Conservation (phyloP, 2,329 filamentous ascomycete species). For the Cryphonectria parasitica region DNA sequence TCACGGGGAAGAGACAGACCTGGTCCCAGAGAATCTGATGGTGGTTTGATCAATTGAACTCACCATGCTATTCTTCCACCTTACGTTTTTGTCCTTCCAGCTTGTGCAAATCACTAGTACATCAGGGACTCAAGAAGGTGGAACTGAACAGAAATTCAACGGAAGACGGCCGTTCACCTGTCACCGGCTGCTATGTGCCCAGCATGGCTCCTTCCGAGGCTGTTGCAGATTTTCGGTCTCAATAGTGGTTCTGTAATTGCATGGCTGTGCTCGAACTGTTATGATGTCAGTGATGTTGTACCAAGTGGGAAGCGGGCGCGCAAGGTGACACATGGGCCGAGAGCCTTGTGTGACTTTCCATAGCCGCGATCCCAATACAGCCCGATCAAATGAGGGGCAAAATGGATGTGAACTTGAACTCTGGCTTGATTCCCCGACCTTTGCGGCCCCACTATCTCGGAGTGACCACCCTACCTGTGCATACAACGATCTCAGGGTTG, state of each 20-base stretch:
- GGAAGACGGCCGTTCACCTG: not conserved
- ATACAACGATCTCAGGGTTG: slow-evolving; percentile 21
- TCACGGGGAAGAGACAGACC: not conserved
- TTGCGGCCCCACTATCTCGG: slow-evolving; percentile 8
- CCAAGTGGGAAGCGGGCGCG: not conserved
- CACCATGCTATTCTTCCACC: not conserved
- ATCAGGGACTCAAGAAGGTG: not conserved
- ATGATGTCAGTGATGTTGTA: not conserved
- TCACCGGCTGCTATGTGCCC: not conserved
- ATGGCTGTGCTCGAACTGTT: not conserved
- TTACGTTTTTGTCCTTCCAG: not conserved
- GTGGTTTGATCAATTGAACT: not conserved
- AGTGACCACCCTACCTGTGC: slow-evolving; percentile 11
- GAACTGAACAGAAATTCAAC: not conserved
- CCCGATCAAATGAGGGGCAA: not conserved
- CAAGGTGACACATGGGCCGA: not conserved
- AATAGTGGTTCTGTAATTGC: not conserved
- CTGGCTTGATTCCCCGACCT: slow-evolving; percentile 10
- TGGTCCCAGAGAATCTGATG: not conserved
- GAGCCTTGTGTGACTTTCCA: not conserved
- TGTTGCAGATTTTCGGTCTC: not conserved
- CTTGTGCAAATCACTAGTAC: not conserved
- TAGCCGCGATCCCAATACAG: not conserved
- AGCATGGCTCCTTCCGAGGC: not conserved
- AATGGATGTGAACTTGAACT: not conserved